phyloP scores from a whole-genome alignment of 2,329 filamentous ascomycete genomes.

The Phaeomoniella chlamydospora region DNA sequence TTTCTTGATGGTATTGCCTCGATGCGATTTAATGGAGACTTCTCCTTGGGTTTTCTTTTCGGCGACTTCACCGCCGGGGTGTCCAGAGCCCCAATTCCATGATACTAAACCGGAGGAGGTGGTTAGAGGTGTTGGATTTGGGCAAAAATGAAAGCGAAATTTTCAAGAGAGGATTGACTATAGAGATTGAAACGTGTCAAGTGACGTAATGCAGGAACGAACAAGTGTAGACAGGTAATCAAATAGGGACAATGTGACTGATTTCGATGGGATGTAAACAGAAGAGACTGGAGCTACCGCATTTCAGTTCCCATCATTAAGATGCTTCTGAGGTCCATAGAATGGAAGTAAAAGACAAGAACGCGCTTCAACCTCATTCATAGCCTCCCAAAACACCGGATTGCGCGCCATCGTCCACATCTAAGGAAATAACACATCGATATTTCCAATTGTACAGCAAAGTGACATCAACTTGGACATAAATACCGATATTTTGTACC shows the following conservation, averaged over 20 bases:
- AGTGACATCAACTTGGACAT: no score
- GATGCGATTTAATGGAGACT: constrained; percentile 44
- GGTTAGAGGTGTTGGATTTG: neutral
- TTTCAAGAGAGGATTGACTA: neutral
- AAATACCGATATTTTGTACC: no score
- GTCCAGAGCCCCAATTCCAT: constrained; percentile 44
- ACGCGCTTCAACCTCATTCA: constrained; percentile 5
- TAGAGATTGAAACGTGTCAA: neutral
- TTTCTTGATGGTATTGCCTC: constrained; percentile 50
- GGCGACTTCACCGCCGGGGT: constrained; percentile 42
- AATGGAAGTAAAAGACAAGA: no score
- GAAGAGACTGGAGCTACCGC: no score
- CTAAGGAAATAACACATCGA: no score
- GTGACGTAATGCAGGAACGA: neutral
- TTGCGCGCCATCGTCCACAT: no score
- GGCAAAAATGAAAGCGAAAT: neutral
- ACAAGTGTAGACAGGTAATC: constrained; percentile 2
- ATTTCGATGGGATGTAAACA: no score
- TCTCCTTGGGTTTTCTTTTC: constrained; percentile 44
- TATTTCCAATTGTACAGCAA: no score
- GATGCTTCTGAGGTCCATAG: no score
- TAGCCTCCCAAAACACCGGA: no score
- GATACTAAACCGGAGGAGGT: constrained; percentile 32
- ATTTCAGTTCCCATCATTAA: no score
- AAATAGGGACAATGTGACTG: constrained; percentile 1